Conservation (phyloP, 2,329 filamentous ascomycete genomes). For the Alternaria consortialis region DNA sequence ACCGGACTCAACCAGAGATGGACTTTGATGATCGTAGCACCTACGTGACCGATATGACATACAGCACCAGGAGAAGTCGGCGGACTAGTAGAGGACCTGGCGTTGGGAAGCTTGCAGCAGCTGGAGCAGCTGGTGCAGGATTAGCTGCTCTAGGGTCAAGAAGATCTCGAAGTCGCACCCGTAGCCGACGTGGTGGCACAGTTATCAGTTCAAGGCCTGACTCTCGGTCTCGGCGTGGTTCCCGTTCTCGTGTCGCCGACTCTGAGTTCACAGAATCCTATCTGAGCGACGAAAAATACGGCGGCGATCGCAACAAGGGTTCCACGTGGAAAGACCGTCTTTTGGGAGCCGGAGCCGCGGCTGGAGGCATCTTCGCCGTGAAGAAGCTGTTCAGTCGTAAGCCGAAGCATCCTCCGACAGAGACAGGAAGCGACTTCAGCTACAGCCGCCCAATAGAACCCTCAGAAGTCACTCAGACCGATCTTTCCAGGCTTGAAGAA, state of each 20-base stretch:
- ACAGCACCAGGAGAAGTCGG: slow-evolving; percentile 49
- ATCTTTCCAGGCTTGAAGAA: slow-evolving; percentile 61
- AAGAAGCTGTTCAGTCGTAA: slow-evolving; percentile 68
- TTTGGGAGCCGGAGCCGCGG: slow-evolving; percentile 55
- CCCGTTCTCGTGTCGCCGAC: slow-evolving; percentile 38
- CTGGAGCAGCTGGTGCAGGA: slow-evolving; percentile 66
- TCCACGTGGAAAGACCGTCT: slow-evolving; percentile 58
- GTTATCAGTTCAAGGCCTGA: slow-evolving; percentile 47
- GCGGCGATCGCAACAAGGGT: slow-evolving; percentile 36
- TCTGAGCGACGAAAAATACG: slow-evolving; percentile 56
- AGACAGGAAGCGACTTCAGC: slow-evolving; percentile 63
- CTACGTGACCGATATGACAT: slow-evolving; percentile 64
- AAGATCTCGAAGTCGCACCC: slow-evolving; percentile 53
- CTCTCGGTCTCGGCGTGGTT: slow-evolving; percentile 42
- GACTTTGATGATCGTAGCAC: slow-evolving; percentile 66
- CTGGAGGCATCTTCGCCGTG: slow-evolving; percentile 52
- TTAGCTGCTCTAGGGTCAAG: slow-evolving; percentile 60
- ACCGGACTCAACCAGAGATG: slow-evolving; percentile 67
- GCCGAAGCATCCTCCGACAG: slow-evolving; percentile 51
- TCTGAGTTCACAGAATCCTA: slow-evolving; percentile 47
- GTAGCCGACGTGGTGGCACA: slow-evolving; percentile 36
- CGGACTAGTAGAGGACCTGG: slow-evolving; percentile 43
- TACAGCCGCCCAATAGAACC: slow-evolving; percentile 62
- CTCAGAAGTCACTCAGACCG: slow-evolving; percentile 58
- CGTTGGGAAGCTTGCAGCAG: slow-evolving; percentile 61